These are phyloP conservation scores for Claviceps digitariae DNA, from an alignment of 2,329 filamentous ascomycete species.

Conservation along the genomic window DNA sequence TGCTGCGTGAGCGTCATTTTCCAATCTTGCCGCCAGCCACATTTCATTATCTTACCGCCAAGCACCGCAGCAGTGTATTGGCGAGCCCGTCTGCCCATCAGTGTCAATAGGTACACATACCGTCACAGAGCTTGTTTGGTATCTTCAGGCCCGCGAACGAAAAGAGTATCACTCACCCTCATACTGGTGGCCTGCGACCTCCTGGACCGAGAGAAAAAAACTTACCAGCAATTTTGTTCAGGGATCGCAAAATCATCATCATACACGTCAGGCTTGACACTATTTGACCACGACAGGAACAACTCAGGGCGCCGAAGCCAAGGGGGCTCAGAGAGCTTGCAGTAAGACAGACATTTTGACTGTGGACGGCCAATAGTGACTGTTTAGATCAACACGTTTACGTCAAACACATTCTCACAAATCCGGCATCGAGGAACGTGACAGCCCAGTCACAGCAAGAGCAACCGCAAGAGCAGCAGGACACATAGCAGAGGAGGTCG, in stretches of 20 bases:
- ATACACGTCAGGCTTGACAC: not conserved
- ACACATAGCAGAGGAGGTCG: not conserved
- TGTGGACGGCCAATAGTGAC: not conserved
- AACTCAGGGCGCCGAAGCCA: not conserved
- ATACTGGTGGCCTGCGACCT: not conserved
- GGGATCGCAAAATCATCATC: not conserved
- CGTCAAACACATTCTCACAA: not conserved
- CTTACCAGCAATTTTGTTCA: not conserved
- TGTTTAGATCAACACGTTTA: not conserved
- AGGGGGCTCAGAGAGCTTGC: not conserved
- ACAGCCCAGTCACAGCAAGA: not conserved
- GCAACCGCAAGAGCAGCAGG: not conserved
- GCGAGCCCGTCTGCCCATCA: not conserved
- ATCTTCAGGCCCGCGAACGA: not conserved
- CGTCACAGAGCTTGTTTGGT: not conserved
- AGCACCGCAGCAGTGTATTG: not conserved
- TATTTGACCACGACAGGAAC: no score
- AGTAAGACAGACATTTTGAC: not conserved
- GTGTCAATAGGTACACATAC: not conserved
- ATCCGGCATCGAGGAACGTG: not conserved
- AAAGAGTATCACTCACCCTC: not conserved
- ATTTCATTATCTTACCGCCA: not conserved
- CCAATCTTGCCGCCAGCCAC: not conserved
- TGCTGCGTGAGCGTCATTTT: not conserved
- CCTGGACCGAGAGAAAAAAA: not conserved